These are phyloP conservation scores for Cavenderia fasciculata DNA, from an alignment of 78 protist genomes.

Conservation along the genomic window DNA sequence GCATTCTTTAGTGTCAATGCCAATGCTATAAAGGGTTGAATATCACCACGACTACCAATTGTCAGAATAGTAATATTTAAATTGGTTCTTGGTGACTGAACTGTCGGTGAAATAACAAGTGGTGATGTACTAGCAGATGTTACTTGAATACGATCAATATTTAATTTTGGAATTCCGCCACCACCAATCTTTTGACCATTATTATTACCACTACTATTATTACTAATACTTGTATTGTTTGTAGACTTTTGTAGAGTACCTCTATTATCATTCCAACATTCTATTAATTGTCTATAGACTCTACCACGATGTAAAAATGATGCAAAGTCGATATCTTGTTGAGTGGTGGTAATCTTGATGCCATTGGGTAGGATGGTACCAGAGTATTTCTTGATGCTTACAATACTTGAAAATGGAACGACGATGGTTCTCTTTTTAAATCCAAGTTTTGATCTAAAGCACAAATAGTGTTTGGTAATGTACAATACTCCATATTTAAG, in stretches of 20 bases:
- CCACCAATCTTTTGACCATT: too few species aligned
- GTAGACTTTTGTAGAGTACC: not conserved
- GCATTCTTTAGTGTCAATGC: slow-evolving; percentile 26
- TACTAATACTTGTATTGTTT: not conserved
- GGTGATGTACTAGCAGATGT: not conserved
- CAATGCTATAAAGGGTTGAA: slow-evolving; percentile 81
- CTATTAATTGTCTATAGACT: slow-evolving; percentile 9
- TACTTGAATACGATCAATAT: not conserved
- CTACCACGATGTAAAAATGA: slow-evolving; percentile 34
- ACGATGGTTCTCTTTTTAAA: slow-evolving; percentile 29
- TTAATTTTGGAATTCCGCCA: not conserved
- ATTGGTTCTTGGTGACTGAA: not conserved
- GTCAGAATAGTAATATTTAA: slow-evolving; percentile 42
- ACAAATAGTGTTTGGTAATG: slow-evolving; percentile 13
- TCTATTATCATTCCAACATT: slow-evolving; percentile 14
- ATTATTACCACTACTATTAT: too few species aligned
- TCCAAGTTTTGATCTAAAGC: slow-evolving; percentile 70
- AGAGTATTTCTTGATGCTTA: slow-evolving; percentile 29
- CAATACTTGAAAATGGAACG: slow-evolving; percentile 9
- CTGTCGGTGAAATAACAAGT: not conserved
- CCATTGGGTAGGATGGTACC: slow-evolving; percentile 27
- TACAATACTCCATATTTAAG: slow-evolving; percentile 57
- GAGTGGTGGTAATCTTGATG: slow-evolving; percentile 38
- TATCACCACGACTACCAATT: slow-evolving; percentile 79
- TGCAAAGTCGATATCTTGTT: slow-evolving; percentile 52